Evolutionary conservation across 169 alveolate genomes (phyloP).

Genomic region (Plasmodium knowlesi): DNA sequence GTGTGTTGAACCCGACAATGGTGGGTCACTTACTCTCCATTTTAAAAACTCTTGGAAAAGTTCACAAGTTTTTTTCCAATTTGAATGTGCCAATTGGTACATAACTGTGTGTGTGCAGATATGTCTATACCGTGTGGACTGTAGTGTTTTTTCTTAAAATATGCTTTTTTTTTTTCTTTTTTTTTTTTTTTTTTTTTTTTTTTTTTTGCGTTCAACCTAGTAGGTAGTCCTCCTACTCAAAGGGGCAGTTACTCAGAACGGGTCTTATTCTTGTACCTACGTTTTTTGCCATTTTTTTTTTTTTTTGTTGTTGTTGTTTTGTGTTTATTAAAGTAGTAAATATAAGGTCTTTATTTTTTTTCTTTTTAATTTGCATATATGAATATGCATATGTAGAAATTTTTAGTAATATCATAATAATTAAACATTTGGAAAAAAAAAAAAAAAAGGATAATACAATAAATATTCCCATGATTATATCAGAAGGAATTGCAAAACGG

Average conservation of each 20-base stretch:
- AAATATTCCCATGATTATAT: neutral
- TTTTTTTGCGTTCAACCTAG: neutral
- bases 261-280: neutral
- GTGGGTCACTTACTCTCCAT: neutral
- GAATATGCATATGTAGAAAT: neutral
- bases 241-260: neutral
- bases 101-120: neutral
- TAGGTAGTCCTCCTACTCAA: neutral
- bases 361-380: neutral
- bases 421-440: neutral
- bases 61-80: neutral
- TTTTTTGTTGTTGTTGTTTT: neutral
- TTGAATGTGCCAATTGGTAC: constrained; percentile 5
- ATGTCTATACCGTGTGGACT: neutral
- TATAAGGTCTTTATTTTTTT: neutral
- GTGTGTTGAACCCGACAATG: neutral
- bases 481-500: neutral
- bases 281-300: neutral
- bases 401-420: neutral
- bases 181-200: neutral
- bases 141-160: neutral
- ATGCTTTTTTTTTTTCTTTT: neutral
- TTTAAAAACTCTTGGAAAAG: neutral
- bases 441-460: neutral
- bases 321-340: neutral